These are phyloP conservation scores for Diaporthe ampelina DNA, from an alignment of 2,329 filamentous ascomycete genomes.

Conservation along the genomic window DNA sequence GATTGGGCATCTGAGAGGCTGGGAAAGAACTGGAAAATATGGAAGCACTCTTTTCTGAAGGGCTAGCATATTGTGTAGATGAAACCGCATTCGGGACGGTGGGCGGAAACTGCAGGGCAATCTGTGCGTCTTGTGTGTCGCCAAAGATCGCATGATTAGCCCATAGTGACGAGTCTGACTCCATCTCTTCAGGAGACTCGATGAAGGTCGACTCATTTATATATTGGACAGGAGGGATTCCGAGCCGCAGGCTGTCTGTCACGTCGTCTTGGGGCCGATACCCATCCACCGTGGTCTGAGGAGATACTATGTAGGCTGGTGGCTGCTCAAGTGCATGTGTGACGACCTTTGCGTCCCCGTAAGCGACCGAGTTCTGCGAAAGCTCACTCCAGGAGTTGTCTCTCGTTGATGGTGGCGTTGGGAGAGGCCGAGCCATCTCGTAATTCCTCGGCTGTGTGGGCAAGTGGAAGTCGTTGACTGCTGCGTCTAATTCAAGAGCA, in stretches of 20 bases:
- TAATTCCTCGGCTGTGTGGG: neutral
- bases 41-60: neutral
- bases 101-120: neutral
- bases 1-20: neutral
- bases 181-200: slow-evolving; percentile 7
- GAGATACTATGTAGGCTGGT: neutral
- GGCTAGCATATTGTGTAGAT: neutral
- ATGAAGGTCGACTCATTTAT: neutral
- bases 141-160: neutral
- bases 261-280: neutral
- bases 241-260: neutral
- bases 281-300: slow-evolving; percentile 5
- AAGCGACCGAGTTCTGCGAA: neutral
- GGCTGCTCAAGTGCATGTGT: neutral
- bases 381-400: slow-evolving; percentile 14
- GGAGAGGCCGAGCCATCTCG: neutral
- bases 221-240: neutral
- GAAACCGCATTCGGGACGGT: neutral
- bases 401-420: slow-evolving; percentile 6
- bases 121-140: neutral
- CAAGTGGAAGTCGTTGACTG: neutral
- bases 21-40: neutral
- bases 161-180: neutral
- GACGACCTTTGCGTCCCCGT: neutral
- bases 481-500: neutral